Conservation (phyloP, 2,329 filamentous ascomycete species). For the Colletotrichum camelliae region DNA sequence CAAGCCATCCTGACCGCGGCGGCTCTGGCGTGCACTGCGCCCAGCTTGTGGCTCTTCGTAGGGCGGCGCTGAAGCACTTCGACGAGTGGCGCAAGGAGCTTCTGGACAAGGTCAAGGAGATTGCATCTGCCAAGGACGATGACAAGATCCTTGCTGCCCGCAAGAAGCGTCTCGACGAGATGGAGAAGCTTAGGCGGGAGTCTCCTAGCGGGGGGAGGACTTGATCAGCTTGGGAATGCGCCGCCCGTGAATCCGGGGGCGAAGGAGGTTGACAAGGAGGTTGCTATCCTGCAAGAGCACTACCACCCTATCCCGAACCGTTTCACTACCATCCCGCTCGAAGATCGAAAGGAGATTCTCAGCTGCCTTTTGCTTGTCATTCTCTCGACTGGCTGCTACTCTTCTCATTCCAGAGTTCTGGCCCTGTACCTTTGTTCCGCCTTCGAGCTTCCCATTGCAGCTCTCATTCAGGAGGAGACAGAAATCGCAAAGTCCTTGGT, state of each 20-base stretch:
- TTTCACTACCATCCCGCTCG: conserved; percentile 59
- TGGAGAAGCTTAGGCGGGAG: conserved; percentile 42
- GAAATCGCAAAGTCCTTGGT: conserved; percentile 79
- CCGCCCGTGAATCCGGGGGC: conserved; percentile 22
- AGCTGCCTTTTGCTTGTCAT: conserved; percentile 75
- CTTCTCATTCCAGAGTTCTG: conserved; percentile 73
- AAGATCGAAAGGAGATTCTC: conserved; percentile 67
- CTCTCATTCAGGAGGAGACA: conserved; percentile 73
- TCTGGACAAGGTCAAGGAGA: conserved; percentile 72
- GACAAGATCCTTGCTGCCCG: conserved; percentile 52
- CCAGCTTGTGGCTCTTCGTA: conserved; percentile 37
- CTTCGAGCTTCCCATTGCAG: conserved; percentile 64
- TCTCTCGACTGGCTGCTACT: conserved; percentile 76
- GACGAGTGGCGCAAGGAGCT: conserved; percentile 79
- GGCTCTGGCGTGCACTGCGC: conserved; percentile 25
- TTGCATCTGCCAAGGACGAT: conserved; percentile 59
- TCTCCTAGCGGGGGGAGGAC: conserved; percentile 39
- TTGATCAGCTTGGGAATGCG: conserved; percentile 44
- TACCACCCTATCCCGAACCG: conserved; percentile 60
- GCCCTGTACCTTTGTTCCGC: conserved; percentile 72
- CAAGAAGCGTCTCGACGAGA: conserved; percentile 46
- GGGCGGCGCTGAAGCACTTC: conserved; percentile 70
- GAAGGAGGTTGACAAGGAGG: conserved; percentile 39
- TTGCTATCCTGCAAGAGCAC: conserved; percentile 52
- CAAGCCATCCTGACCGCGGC: conserved; percentile 14